These are phyloP conservation scores for Eucalyptus sp. DNA, from an alignment of 345 rosid genomes.

Conservation along the genomic window DNA sequence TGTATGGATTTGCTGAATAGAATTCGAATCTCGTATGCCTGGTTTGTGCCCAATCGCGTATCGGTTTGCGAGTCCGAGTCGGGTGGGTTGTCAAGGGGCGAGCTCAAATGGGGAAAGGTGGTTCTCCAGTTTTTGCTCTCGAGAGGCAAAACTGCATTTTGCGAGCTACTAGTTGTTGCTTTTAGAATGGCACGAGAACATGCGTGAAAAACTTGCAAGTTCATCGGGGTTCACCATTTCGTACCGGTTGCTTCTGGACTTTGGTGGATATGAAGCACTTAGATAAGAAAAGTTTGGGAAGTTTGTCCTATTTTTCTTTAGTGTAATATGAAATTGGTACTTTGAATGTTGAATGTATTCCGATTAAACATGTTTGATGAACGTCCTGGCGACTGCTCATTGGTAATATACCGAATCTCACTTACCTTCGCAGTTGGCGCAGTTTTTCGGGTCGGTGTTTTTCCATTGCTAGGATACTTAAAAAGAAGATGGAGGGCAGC, in stretches of 20 bases:
- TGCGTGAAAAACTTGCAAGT: neutral
- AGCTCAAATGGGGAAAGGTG: neutral
- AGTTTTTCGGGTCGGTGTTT: neutral
- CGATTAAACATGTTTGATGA: neutral
- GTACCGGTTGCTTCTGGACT: neutral
- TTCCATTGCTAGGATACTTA: neutral
- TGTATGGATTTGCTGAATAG: neutral
- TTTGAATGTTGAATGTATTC: neutral
- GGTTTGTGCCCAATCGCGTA: neutral
- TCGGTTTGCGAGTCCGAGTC: neutral
- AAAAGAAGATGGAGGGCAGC: neutral
- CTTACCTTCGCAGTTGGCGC: neutral
- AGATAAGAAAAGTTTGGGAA: neutral
- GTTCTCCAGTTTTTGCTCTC: neutral
- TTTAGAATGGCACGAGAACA: neutral
- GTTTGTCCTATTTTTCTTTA: neutral
- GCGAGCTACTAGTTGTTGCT: neutral
- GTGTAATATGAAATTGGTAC: neutral
- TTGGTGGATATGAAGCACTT: neutral
- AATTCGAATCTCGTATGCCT: neutral
- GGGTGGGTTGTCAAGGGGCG: neutral
- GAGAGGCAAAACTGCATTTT: neutral
- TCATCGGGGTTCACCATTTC: neutral
- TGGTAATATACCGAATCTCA: neutral
- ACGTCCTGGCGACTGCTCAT: rapidly evolving